Evolutionary conservation across 2,329 filamentous ascomycete species (phyloP), one percentile per base, ranked within the genome.

Genomic region (Fonsecaea multimorphosa): DNA sequence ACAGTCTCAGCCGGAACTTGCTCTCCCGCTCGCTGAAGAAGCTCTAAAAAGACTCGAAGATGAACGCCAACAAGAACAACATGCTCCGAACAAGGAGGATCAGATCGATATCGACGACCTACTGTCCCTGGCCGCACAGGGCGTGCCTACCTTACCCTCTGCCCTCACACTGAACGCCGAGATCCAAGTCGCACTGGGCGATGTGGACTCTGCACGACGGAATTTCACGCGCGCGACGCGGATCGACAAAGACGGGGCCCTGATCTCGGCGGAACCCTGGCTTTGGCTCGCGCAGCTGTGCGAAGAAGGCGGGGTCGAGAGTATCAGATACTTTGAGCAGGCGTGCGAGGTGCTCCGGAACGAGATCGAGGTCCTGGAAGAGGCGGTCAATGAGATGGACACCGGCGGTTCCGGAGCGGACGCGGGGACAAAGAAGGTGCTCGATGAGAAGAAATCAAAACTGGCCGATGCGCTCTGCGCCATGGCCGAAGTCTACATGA

Each of bases 401-500:
- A 46, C 44, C 19, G 29, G 29, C 29, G 38, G 16, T n/a, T 12
- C 54, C 2, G 31, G 52, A 7, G 32, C 2, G 29, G 58, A 51
- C 7, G 31, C 58, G 16, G 46, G 58, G 24, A 24, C 44, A 11
- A 52, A 32, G 58, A 52, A 14, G 58, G 58, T 68, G 9, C 60
- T 71, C 12, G 58, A 68, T n/a, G 69, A 78, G 66, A 91, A 92
- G 82, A 90, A 90, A 76, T 83, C 84, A 70, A 95, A 95, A 78
- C 84, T 98, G 38, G 92, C 93, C 1, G 92, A 92, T 72, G 92
- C 93, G n/a, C 85, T 99, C 38, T 99, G 96, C 78, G 92, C 91
- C 31, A 92, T 98, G 67, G 89, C 92, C 6, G 95, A 99, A 81
- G 92, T 99, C 57, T 99, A 97, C 83, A 99, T 99, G 95, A 99